phyloP scores from a whole-genome alignment of 371 early-diverging fungal genomes.

The Mucor indicus region DNA sequence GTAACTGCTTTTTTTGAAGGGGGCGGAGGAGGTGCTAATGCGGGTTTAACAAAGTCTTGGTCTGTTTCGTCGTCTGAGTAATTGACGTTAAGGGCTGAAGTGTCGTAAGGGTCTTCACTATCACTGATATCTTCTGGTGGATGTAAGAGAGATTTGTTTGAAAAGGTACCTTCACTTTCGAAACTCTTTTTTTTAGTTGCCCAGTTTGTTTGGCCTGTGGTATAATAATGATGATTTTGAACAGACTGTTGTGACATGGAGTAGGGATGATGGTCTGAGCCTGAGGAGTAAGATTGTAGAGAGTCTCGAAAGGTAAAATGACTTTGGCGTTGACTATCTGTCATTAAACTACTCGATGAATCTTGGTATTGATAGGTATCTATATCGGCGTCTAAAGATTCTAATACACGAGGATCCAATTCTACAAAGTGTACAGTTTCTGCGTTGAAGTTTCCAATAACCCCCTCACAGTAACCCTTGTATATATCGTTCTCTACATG shows the following conservation, averaged over 20 bases:
- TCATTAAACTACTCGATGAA: neutral
- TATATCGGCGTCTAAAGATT: conserved; percentile 41
- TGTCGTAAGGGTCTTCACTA: conserved; percentile 18
- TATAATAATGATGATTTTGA: no score
- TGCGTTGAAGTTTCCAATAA: conserved; percentile 55
- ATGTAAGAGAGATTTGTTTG: neutral
- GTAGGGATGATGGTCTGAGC: conserved; percentile 19
- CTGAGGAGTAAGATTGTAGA: conserved; percentile 19
- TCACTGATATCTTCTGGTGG: neutral
- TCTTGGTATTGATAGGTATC: no score
- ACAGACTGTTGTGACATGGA: conserved; percentile 10
- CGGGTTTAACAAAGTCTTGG: neutral
- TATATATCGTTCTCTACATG: conserved; percentile 45
- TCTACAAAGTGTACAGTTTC: conserved; percentile 58
- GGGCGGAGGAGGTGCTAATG: neutral
- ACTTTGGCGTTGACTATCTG: conserved; percentile 5
- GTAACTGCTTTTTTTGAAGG: neutral
- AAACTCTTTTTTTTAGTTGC: neutral
- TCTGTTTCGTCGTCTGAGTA: conserved; percentile 38
- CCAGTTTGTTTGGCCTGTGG: conserved; percentile 1
- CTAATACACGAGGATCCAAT: conserved; percentile 48
- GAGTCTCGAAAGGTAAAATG: conserved; percentile 19
- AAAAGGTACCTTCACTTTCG: neutral
- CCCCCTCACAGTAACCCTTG: conserved; percentile 59
- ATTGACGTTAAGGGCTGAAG: conserved; percentile 39